Percentiles rank a stretch among this genome's conserved stretches.
Conservation (phyloP, 768 basidiomycete genomes). For the Ramaria sp. region DNA sequence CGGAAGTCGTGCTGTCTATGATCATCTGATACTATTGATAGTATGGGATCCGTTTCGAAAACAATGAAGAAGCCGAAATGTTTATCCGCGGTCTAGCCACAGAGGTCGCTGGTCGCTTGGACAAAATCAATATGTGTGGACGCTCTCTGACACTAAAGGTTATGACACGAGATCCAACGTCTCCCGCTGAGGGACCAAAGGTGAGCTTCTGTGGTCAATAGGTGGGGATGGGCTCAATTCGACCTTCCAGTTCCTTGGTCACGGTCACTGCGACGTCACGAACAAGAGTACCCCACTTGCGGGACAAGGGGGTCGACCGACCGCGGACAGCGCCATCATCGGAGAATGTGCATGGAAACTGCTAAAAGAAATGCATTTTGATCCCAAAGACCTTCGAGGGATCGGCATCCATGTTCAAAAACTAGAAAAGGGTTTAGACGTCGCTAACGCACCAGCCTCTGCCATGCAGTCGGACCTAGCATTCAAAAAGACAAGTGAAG, state of each 20-base stretch:
- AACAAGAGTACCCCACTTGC: slow-evolving; percentile 59
- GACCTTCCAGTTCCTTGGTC: slow-evolving; percentile 71
- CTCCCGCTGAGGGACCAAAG: slow-evolving; percentile 87
- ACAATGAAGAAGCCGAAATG: slow-evolving; percentile 65
- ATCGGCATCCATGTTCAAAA: slow-evolving; percentile 88
- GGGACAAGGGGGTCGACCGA: slow-evolving; percentile 53
- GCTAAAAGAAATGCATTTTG: slow-evolving; percentile 61
- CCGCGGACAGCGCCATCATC: slow-evolving; percentile 61
- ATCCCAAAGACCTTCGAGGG: slow-evolving; percentile 81
- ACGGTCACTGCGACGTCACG: slow-evolving; percentile 75
- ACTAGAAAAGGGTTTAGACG: slow-evolving; percentile 44
- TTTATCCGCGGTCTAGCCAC: slow-evolving; percentile 70
- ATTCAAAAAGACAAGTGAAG: slow-evolving; percentile 31
- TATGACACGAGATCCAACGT: slow-evolving; percentile 75
- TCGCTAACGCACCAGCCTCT: slow-evolving; percentile 15
- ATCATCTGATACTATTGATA: slow-evolving; percentile 21
- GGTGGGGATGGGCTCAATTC: neutral
- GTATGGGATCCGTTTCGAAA: slow-evolving; percentile 94
- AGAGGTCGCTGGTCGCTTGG: slow-evolving; percentile 66
- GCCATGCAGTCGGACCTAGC: slow-evolving; percentile 50
- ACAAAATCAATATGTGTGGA: slow-evolving; percentile 58
- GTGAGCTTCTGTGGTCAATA: slow-evolving; percentile 25
- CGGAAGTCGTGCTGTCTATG: neutral
- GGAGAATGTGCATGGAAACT: slow-evolving; percentile 70
- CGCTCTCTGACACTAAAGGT: slow-evolving; percentile 75